Evolutionary conservation across 2,329 filamentous ascomycete species (phyloP).

Genomic region (Fusarium albosuccineum): DNA sequence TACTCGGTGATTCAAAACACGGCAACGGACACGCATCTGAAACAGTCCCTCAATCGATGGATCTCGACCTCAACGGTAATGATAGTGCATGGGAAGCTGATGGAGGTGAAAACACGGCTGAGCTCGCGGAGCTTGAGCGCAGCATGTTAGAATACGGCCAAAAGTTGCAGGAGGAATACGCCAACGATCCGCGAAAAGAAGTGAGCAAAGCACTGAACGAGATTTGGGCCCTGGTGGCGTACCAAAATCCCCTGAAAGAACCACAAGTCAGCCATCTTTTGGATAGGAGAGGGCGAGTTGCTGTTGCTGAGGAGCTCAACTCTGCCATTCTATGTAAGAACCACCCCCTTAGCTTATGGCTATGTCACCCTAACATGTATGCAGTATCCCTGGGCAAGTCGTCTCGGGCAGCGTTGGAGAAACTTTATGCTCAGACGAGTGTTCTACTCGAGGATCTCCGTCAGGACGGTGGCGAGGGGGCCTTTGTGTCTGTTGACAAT

Average conservation of each 20-base stretch:
- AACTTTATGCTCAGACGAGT: conserved; percentile 86
- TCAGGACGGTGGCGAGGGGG: conserved; percentile 82
- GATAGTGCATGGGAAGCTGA: conserved; percentile 64
- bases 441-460: conserved; percentile 87
- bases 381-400: conserved; percentile 91
- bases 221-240: conserved; percentile 90
- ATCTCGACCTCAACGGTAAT: conserved; percentile 65
- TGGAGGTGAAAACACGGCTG: conserved; percentile 53
- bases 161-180: conserved; percentile 82
- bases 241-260: conserved; percentile 82
- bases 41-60: conserved; percentile 64
- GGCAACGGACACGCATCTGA: conserved; percentile 57
- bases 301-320: conserved; percentile 93
- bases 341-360: not conserved
- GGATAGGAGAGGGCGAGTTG: conserved; percentile 78
- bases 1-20: conserved; percentile 59
- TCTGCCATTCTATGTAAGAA: conserved; percentile 86
- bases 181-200: conserved; percentile 76
- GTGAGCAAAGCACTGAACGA: conserved; percentile 81
- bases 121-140: conserved; percentile 66
- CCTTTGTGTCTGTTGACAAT: conserved; percentile 77
- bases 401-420: conserved; percentile 86
- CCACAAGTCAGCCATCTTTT: conserved; percentile 81
- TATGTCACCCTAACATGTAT: conserved; percentile 31
- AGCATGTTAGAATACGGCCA: conserved; percentile 85